phyloP scores from a whole-genome alignment of 2,329 filamentous ascomycete genomes.

The Whalleya microplaca region DNA sequence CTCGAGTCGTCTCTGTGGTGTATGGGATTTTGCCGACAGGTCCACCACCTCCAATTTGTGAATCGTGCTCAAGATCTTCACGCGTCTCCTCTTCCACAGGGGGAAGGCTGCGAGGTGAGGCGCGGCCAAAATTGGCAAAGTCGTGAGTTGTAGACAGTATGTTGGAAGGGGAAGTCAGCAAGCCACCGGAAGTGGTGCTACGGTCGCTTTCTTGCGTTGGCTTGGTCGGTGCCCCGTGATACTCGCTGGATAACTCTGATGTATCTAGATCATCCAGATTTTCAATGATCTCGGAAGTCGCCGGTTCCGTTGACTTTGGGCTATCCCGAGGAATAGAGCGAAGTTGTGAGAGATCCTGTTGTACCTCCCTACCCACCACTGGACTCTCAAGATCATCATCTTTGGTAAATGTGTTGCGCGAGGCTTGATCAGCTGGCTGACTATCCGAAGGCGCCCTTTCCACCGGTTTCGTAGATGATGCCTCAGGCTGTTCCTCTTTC shows the following conservation, averaged over 20 bases:
- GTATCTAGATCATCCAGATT: conserved; percentile 33
- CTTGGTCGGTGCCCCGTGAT: conserved; percentile 15
- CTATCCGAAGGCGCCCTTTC: conserved; percentile 4
- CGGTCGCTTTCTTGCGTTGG: conserved; percentile 35
- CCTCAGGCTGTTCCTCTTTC: conserved; percentile 12
- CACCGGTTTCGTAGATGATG: conserved; percentile 6
- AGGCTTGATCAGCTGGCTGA: not conserved
- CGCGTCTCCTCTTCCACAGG: conserved; percentile 56
- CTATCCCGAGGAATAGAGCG: conserved; percentile 3
- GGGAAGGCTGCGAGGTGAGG: conserved; percentile 50
- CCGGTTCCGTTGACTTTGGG: conserved; percentile 12
- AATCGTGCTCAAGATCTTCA: conserved; percentile 47
- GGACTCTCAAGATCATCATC: conserved; percentile 44
- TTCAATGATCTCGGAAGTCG: conserved; percentile 31
- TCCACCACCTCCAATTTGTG: conserved; percentile 22
- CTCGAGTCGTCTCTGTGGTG: conserved; percentile 47
- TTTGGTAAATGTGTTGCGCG: conserved; percentile 21
- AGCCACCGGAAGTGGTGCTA: not conserved
- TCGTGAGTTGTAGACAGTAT: conserved; percentile 29
- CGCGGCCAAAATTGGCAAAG: conserved; percentile 46
- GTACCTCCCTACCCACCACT: conserved; percentile 36
- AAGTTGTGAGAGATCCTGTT: conserved; percentile 18
- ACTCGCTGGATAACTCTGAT: conserved; percentile 26
- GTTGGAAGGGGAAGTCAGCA: conserved; percentile 23
- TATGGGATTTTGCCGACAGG: conserved; percentile 20